Conservation (phyloP, 2,329 filamentous ascomycete genomes). For the Epichloe bromicola region DNA sequence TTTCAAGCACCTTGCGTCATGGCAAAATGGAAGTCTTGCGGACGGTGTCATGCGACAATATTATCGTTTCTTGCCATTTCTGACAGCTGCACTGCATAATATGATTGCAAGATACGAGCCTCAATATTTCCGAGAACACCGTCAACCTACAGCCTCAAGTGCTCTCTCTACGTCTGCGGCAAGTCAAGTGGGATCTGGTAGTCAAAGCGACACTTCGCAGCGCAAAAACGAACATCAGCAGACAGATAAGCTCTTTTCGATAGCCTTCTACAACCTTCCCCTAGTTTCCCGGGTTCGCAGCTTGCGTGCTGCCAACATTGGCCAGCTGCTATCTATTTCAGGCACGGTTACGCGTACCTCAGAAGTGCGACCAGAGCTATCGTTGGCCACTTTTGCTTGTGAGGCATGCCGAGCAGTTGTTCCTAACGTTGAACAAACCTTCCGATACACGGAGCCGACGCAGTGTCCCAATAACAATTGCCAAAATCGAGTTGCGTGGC, state of each 20-base stretch:
- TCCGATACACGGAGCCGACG: conserved; percentile 91
- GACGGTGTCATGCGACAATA: conserved; percentile 81
- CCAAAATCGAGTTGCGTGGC: conserved; percentile 84
- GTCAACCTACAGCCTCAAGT: conserved; percentile 67
- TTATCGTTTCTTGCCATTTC: conserved; percentile 87
- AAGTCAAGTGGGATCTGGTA: conserved; percentile 48
- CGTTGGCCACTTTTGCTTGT: conserved; percentile 83
- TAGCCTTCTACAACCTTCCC: conserved; percentile 88
- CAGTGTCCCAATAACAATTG: conserved; percentile 85
- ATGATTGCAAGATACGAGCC: conserved; percentile 92
- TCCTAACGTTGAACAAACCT: conserved; percentile 90
- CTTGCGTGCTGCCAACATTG: conserved; percentile 79
- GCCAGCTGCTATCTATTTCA: conserved; percentile 86
- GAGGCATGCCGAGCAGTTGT: conserved; percentile 75
- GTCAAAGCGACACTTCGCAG: conserved; percentile 52
- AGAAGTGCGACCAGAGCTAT: conserved; percentile 88
- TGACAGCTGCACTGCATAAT: conserved; percentile 79
- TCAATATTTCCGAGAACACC: conserved; percentile 84
- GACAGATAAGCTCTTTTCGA: conserved; percentile 88
- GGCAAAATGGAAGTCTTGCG: conserved; percentile 68
- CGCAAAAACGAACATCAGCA: conserved; percentile 90
- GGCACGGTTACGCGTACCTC: conserved; percentile 95
- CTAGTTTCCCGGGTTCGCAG: conserved; percentile 76
- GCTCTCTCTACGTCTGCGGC: conserved; percentile 55
- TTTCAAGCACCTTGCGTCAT: conserved; percentile 68